Percentiles rank a stretch among this genome's conserved stretches.
Conservation (phyloP, 768 basidiomycete genomes). For the Suillus sp. region DNA sequence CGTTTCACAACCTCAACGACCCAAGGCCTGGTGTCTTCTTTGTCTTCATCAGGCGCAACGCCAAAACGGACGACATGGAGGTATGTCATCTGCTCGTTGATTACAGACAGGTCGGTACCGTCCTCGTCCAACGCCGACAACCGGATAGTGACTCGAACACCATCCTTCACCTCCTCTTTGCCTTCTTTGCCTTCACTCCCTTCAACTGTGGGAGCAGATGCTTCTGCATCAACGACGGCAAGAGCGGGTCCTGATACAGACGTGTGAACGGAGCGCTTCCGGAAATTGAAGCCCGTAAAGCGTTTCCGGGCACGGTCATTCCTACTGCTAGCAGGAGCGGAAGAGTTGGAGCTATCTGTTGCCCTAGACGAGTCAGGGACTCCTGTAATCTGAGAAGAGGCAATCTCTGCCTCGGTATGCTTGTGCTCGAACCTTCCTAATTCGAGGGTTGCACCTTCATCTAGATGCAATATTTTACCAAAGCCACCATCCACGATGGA, state of each 20-base stretch:
- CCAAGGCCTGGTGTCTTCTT: constrained; percentile 76
- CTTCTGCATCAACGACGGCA: constrained; percentile 74
- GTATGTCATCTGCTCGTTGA: constrained; percentile 89
- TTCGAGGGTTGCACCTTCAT: constrained; percentile 80
- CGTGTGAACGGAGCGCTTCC: constrained; percentile 52
- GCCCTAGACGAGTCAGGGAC: constrained; percentile 10
- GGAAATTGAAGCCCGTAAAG: constrained; percentile 70
- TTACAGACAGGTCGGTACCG: constrained; percentile 62
- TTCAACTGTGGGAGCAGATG: constrained; percentile 32
- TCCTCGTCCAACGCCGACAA: constrained; percentile 81
- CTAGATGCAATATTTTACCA: constrained; percentile 67
- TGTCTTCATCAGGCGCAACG: constrained; percentile 35
- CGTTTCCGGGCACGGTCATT: constrained; percentile 46
- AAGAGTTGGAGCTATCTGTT: constrained; percentile 16
- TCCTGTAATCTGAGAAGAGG: constrained; percentile 23
- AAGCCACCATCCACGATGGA: constrained; percentile 81
- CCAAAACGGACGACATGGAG: constrained; percentile 81
- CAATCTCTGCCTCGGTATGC: constrained; percentile 18
- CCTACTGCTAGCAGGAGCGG: constrained; percentile 19
- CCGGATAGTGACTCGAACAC: constrained; percentile 77
- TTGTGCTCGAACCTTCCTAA: constrained; percentile 69
- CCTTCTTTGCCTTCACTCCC: constrained; percentile 44
- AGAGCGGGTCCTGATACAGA: constrained; percentile 76
- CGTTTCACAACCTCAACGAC: constrained; percentile 91
- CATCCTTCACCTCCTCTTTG: constrained; percentile 55